Evolutionary conservation across 306 rosid genomes (phyloP).

Genomic region (Cyamopsis tetragonoloba): DNA sequence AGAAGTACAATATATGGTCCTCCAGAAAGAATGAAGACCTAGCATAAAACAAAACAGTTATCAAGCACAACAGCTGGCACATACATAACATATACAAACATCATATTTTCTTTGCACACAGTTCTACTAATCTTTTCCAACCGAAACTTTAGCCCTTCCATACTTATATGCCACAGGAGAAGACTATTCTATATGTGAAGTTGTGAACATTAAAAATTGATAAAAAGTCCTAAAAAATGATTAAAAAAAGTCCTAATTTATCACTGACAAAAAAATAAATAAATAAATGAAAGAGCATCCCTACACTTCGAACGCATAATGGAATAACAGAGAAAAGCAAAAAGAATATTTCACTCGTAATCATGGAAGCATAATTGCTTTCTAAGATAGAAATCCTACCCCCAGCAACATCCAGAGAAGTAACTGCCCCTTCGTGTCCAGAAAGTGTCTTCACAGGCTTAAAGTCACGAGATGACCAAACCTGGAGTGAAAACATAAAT

Average conservation of each 20-base stretch:
- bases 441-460: slow-evolving; percentile 86
- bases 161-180: too few species aligned
- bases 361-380: background rate
- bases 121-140: too few species aligned
- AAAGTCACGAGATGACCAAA: slow-evolving; percentile 94
- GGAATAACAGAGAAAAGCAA: background rate
- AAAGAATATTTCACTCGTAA: background rate
- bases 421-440: slow-evolving; percentile 91
- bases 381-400: slow-evolving; percentile 45
- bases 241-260: too few species aligned
- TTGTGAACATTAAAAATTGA: too few species aligned
- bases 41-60: background rate
- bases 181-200: too few species aligned
- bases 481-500: slow-evolving; percentile 42
- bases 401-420: slow-evolving; percentile 72
- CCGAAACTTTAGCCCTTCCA: too few species aligned
- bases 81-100: background rate
- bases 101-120: background rate
- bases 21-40: background rate
- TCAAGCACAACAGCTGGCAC: background rate
- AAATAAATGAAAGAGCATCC: too few species aligned
- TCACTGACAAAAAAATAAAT: too few species aligned
- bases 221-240: too few species aligned
- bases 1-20: background rate
- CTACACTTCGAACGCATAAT: background rate